A percentile compares a stretch with the other conserved stretches of the same genome.
Evolutionary conservation across 176 grass and related monocot species (phyloP).

Genomic region (Sorghum bicolor): DNA sequence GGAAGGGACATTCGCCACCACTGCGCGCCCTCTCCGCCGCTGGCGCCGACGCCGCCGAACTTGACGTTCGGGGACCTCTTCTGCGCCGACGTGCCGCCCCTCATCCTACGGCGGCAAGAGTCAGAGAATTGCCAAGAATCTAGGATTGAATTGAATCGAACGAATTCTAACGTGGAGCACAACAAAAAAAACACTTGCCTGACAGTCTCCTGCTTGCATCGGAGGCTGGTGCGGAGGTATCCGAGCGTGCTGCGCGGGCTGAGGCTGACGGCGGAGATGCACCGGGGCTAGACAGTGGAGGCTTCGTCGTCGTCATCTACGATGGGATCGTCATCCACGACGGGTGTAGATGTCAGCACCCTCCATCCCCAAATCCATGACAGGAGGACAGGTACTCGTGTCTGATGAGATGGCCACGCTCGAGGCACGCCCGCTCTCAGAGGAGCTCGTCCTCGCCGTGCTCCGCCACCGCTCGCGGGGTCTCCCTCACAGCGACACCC

Average conservation of each 20-base stretch:
- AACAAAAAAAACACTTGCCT: conserved; percentile 32
- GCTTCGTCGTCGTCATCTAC: no score
- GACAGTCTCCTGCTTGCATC: conserved; percentile 88
- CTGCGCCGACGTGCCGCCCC: conserved; percentile 31
- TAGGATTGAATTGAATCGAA: not conserved
- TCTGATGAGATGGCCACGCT: no score
- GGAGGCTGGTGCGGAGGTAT: conserved; percentile 83
- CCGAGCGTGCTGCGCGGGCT: conserved; percentile 93
- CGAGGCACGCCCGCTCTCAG: no score
- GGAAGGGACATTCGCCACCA: not conserved
- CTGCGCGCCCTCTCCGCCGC: not conserved
- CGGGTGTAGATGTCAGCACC: no score
- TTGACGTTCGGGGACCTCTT: conserved; percentile 48
- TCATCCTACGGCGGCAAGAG: conserved; percentile 47
- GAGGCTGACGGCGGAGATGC: conserved; percentile 67
- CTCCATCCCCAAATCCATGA: no score
- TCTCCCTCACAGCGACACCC: no score
- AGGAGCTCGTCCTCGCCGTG: no score
- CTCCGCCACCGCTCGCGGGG: no score
- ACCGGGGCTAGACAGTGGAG: no score
- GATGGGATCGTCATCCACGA: no score
- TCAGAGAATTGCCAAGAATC: not conserved
- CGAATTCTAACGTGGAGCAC: not conserved
- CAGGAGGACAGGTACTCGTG: no score
- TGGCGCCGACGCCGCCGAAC: not conserved